Conservation (phyloP, 768 basidiomycete genomes). For the Lentinula detonsa region DNA sequence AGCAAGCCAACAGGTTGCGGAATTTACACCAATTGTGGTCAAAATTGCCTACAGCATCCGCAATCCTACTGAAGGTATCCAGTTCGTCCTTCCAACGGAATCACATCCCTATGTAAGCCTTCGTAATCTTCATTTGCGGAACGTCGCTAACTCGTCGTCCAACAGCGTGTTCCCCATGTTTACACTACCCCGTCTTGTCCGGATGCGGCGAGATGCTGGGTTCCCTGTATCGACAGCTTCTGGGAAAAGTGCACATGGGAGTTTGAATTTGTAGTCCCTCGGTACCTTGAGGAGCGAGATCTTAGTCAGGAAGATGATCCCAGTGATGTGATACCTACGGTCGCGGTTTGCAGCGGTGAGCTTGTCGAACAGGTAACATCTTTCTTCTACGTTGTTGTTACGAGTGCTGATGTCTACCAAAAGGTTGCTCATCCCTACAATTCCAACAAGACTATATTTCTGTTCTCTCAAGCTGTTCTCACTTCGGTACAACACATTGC, state of each 20-base stretch:
- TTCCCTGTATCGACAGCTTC: conserved; percentile 92
- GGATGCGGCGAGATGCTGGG: conserved; percentile 94
- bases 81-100: conserved; percentile 79
- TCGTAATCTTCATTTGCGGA: conserved; percentile 5
- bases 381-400: background rate
- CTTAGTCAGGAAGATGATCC: conserved; percentile 44
- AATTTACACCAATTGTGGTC: conserved; percentile 72
- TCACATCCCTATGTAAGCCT: conserved; percentile 76
- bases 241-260: conserved; percentile 99
- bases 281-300: conserved; percentile 65
- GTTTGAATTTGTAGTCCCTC: conserved; percentile 91
- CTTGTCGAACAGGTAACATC: conserved; percentile 78
- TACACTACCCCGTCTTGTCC: conserved; percentile 85
- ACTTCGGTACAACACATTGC: conserved; percentile 96
- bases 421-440: conserved; percentile 92
- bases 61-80: conserved; percentile 78
- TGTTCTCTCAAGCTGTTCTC: conserved; percentile 79
- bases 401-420: background rate
- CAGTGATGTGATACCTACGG: conserved; percentile 63
- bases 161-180: conserved; percentile 88
- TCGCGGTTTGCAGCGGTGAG: conserved; percentile 93
- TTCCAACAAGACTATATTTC: conserved; percentile 90
- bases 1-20: conserved; percentile 33
- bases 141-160: conserved; percentile 2
- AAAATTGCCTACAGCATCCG: conserved; percentile 77